Conservation (phyloP, 345 rosid genomes). For the Eucalyptus melliodora region DNA sequence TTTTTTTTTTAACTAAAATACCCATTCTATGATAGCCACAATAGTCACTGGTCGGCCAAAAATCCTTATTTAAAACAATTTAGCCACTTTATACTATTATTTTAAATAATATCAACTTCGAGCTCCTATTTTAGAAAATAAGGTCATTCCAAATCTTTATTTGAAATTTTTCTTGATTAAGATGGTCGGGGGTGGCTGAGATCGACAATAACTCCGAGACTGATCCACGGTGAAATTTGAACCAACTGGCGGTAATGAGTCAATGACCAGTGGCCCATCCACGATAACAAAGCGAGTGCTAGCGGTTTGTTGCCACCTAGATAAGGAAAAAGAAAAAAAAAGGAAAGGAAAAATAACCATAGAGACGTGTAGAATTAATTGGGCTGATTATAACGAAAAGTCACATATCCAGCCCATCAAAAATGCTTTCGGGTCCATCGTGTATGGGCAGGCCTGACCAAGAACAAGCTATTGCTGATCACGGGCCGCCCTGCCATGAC, state of each 20-base stretch:
- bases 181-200: background rate
- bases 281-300: background rate
- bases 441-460: background rate
- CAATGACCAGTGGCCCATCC: background rate
- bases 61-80: too few species aligned
- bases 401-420: background rate
- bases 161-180: background rate
- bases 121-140: too few species aligned
- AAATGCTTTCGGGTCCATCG: background rate
- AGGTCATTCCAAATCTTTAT: accelerated
- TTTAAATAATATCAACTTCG: accelerated
- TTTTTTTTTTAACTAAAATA: too few species aligned
- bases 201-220: background rate
- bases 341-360: background rate
- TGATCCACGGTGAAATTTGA: background rate
- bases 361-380: background rate
- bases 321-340: background rate
- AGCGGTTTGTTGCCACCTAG: background rate
- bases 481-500: background rate
- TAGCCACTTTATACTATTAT: too few species aligned
- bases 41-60: too few species aligned
- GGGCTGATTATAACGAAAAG: background rate
- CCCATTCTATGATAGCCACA: too few species aligned
- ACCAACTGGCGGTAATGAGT: background rate
- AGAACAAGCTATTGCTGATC: background rate